These are phyloP conservation scores for Salinomyces thailandicus DNA, from an alignment of 2,329 filamentous ascomycete genomes.

Conservation along the genomic window DNA sequence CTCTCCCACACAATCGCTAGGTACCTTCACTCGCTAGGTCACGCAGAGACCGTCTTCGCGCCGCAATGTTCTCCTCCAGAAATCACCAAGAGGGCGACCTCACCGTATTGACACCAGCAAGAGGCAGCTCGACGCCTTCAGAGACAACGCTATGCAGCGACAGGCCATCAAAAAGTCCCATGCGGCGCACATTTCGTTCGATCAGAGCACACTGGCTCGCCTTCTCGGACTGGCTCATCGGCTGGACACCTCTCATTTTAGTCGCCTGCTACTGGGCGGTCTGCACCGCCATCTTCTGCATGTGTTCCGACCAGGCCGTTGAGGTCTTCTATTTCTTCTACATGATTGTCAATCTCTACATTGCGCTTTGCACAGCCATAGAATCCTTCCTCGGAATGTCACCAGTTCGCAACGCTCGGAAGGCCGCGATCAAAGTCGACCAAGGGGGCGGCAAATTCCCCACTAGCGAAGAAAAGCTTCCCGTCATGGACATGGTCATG, in stretches of 20 bases:
- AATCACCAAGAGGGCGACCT: not conserved
- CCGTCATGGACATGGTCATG: constrained; percentile 38
- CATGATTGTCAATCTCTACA: constrained; percentile 25
- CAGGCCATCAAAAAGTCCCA: not conserved
- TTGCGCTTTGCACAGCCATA: constrained; percentile 18
- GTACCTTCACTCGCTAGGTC: no score
- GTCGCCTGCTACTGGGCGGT: constrained; percentile 23
- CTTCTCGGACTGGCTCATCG: constrained; percentile 22
- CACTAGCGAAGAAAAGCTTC: constrained; percentile 19
- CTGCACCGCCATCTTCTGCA: constrained; percentile 22
- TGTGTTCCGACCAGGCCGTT: constrained; percentile 18
- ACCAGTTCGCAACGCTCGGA: constrained; percentile 20
- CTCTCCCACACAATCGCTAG: no score
- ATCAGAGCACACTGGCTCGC: constrained; percentile 8
- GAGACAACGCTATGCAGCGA: not conserved
- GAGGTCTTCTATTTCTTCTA: constrained; percentile 26
- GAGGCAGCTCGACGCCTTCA: not conserved
- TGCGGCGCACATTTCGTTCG: constrained; percentile 1
- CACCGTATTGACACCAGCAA: not conserved
- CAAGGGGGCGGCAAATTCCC: constrained; percentile 14
- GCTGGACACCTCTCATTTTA: constrained; percentile 22
- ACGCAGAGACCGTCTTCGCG: not conserved
- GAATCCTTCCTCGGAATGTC: constrained; percentile 25
- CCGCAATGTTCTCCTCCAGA: not conserved
- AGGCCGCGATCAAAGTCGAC: constrained; percentile 21